Evolutionary conservation across 768 basidiomycete species (phyloP), one percentile per base, ranked within the genome.

Genomic region (Tylopilus felleus): DNA sequence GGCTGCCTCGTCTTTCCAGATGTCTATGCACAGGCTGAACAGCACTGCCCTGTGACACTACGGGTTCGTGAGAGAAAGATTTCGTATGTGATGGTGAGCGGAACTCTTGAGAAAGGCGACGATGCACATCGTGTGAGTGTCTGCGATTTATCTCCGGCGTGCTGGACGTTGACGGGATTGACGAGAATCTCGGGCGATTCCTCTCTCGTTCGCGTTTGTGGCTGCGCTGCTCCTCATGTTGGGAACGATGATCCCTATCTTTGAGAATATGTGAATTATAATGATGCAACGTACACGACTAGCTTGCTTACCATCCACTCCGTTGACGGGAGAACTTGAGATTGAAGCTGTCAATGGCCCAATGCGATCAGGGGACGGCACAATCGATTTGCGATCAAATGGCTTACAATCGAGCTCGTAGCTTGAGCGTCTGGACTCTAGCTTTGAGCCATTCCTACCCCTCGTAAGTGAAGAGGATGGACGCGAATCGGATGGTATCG

Each of bases 121-220:
- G 69, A 43, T 59, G 60, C 38, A 56, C 53, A 19, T 70, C 70
- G 33, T 67, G 62, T 3, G 60, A 68, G 44, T 60, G 60, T 38
- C 52, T 66, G 58, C 49, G 71, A 43, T 62, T 60, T 39, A 55
- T 51, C 33, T 68, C 65, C 38, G 66, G 60, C 10, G 62, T 64
- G 44, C 33, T 43, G 31, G 75, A n/a, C n/a, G n/a, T n/a, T n/a
- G n/a, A n/a, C n/a, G n/a, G n/a, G n/a, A n/a, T n/a, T n/a, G n/a
- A n/a, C n/a, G n/a, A 60, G 22, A 55, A 40, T 42, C 64, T 73
- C 19, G 68, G 66, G 17, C 65, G 68, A 55, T 78, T 79, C 83
- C 81, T 77, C 41, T 74, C 73, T 44, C 74, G 74, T 62, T 82
- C 80, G 33, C 72, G 78, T 48, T 80, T 76, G 46, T 69, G 73